A percentile compares a stretch with the other conserved stretches of the same genome.
phyloP scores from a whole-genome alignment of 1,284 basidiomycete genomes.

The Heterobasidion annosum region DNA sequence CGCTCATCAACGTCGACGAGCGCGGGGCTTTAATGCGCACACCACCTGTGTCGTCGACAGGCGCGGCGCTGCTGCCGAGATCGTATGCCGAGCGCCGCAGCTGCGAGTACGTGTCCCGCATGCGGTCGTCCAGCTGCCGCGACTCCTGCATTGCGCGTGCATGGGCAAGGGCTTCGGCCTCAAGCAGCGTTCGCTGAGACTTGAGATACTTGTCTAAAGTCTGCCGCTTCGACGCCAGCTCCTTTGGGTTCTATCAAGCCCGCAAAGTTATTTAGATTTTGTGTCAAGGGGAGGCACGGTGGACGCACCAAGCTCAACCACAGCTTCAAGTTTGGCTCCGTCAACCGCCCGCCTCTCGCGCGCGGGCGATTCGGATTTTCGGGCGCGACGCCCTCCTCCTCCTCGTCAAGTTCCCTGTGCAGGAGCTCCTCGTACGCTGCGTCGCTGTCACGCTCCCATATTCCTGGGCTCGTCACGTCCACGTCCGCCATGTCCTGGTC shows the following conservation, averaged over 20 bases:
- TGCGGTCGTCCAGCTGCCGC: slow-evolving; percentile 58
- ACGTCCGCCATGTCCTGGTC: slow-evolving; percentile 98
- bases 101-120: slow-evolving; percentile 72
- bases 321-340: slow-evolving; percentile 76
- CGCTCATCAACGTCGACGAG: slow-evolving; percentile 30
- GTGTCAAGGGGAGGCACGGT: background rate
- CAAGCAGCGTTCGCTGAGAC: slow-evolving; percentile 58
- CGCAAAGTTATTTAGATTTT: background rate
- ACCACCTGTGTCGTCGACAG: slow-evolving; percentile 46
- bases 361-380: slow-evolving; percentile 46
- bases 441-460: slow-evolving; percentile 92
- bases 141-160: slow-evolving; percentile 71
- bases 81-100: slow-evolving; percentile 71
- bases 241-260: slow-evolving; percentile 60
- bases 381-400: slow-evolving; percentile 34
- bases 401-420: slow-evolving; percentile 66
- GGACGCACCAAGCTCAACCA: slow-evolving; percentile 77
- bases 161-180: slow-evolving; percentile 68
- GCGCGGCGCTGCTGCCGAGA: slow-evolving; percentile 33
- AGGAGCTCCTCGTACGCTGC: slow-evolving; percentile 73
- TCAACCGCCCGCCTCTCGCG: slow-evolving; percentile 59
- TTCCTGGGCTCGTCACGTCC: slow-evolving; percentile 74
- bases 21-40: slow-evolving; percentile 60
- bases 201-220: slow-evolving; percentile 66
- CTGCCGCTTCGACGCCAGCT: slow-evolving; percentile 68